phyloP scores from a whole-genome alignment of 1,284 basidiomycete species.

The Moniliella sp. region DNA sequence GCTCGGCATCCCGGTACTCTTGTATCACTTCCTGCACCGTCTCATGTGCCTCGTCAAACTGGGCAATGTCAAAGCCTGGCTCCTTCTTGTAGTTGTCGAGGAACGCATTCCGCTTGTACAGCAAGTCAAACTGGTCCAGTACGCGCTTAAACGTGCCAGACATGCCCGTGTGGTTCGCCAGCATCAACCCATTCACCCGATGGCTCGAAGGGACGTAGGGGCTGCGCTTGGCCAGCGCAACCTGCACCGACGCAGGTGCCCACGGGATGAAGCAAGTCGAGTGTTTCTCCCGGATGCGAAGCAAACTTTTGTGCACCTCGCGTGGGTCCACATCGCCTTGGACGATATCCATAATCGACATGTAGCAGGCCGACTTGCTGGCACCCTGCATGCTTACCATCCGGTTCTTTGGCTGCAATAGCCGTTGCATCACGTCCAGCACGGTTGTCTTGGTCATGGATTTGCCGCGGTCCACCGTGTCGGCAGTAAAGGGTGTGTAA shows the following conservation, averaged over 20 bases:
- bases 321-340: conserved; percentile 88
- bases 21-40: conserved; percentile 25
- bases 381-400: conserved; percentile 65
- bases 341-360: conserved; percentile 94
- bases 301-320: conserved; percentile 88
- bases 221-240: conserved; percentile 72
- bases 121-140: conserved; percentile 76
- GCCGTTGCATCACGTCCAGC: conserved; percentile 88
- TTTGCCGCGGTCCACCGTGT: conserved; percentile 37
- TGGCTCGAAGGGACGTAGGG: conserved; percentile 66
- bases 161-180: conserved; percentile 94
- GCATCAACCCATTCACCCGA: conserved; percentile 89
- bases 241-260: conserved; percentile 95
- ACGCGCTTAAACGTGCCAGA: conserved; percentile 65
- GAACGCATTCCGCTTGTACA: conserved; percentile 76
- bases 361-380: conserved; percentile 43
- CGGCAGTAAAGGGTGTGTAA: conserved; percentile 92
- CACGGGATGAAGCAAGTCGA: conserved; percentile 95
- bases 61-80: conserved; percentile 35
- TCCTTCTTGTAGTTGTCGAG: conserved; percentile 94
- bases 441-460: conserved; percentile 37
- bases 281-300: conserved; percentile 85
- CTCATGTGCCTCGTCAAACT: conserved; percentile 23
- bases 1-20: conserved; percentile 27
- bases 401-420: conserved; percentile 91